phyloP scores from a whole-genome alignment of 176 grass and related monocot genomes.

The Areca catechu region DNA sequence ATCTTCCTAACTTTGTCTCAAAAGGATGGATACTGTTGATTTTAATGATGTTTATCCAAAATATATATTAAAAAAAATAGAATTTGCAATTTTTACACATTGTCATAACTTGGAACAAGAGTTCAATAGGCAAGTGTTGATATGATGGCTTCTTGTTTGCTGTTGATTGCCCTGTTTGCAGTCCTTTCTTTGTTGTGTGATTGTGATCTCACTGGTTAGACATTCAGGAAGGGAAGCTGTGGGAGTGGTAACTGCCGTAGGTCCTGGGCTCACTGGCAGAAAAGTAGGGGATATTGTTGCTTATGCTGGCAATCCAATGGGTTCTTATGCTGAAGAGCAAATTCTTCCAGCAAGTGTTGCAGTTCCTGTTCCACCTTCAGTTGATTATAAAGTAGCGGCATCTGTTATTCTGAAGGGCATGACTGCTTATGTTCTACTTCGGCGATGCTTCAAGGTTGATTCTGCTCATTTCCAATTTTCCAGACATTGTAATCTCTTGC shows the following conservation, averaged over 20 bases:
- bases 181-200: no score
- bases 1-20: no score
- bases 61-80: no score
- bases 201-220: no score
- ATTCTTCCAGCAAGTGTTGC: constrained; percentile 61
- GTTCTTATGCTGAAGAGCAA: constrained; percentile 77
- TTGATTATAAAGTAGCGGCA: constrained; percentile 58
- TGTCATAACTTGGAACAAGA: no score
- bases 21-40: no score
- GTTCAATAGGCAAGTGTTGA: no score
- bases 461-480: constrained; percentile 2
- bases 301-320: constrained; percentile 67
- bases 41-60: no score
- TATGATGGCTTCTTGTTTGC: no score
- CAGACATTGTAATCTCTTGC: background rate
- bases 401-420: constrained; percentile 77
- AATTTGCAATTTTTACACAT: no score
- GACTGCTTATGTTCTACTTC: constrained; percentile 70
- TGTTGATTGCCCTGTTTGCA: no score
- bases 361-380: constrained; percentile 44
- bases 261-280: constrained; percentile 61
- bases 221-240: constrained; percentile 73
- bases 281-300: constrained; percentile 75
- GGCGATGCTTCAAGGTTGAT: constrained; percentile 41
- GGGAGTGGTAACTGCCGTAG: constrained; percentile 72